Percentiles rank a stretch among this genome's conserved stretches.
Evolutionary conservation across 2,329 filamentous ascomycete genomes (phyloP).

Genomic region (Didymella arachidicola): DNA sequence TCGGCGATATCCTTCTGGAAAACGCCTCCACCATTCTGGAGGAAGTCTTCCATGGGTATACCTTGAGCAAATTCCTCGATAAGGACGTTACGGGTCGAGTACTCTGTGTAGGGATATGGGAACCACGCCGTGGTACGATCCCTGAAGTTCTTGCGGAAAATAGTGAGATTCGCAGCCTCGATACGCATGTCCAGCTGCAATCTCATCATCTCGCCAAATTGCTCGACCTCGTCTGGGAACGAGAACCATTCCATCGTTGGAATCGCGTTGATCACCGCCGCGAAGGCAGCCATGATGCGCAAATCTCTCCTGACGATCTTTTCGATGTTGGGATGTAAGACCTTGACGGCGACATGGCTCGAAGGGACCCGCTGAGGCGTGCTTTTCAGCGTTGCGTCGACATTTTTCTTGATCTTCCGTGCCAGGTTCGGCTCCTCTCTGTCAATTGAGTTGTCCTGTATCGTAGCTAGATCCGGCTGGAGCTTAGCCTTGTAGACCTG

Average conservation of each 20-base stretch:
- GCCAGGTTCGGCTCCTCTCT: constrained; percentile 65
- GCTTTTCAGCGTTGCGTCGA: constrained; percentile 86
- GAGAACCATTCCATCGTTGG: constrained; percentile 98
- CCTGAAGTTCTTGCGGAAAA: constrained; percentile 90
- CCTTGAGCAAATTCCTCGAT: constrained; percentile 97
- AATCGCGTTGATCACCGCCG: constrained; percentile 79
- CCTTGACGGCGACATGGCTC: constrained; percentile 92
- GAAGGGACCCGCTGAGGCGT: constrained; percentile 86
- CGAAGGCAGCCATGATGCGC: constrained; percentile 93
- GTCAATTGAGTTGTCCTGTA: constrained; percentile 64
- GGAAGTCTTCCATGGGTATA: constrained; percentile 87
- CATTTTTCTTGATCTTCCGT: constrained; percentile 77
- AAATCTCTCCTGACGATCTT: constrained; percentile 88
- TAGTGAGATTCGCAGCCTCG: constrained; percentile 86
- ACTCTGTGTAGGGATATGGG: constrained; percentile 90
- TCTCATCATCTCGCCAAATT: constrained; percentile 99
- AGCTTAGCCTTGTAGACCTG: constrained; percentile 97
- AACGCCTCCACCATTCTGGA: constrained; percentile 88
- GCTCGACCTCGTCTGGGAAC: constrained; percentile 88
- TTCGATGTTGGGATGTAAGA: constrained; percentile 91
- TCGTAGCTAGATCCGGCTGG: constrained; percentile 76
- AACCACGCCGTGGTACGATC: constrained; percentile 94
- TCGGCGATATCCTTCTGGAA: constrained; percentile 95
- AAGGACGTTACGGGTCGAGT: constrained; percentile 88
- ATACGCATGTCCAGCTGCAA: constrained; percentile 96